Evolutionary conservation across 495 filamentous ascomycete genomes (phyloP).

Genomic region (Aspergillus homomorphus): DNA sequence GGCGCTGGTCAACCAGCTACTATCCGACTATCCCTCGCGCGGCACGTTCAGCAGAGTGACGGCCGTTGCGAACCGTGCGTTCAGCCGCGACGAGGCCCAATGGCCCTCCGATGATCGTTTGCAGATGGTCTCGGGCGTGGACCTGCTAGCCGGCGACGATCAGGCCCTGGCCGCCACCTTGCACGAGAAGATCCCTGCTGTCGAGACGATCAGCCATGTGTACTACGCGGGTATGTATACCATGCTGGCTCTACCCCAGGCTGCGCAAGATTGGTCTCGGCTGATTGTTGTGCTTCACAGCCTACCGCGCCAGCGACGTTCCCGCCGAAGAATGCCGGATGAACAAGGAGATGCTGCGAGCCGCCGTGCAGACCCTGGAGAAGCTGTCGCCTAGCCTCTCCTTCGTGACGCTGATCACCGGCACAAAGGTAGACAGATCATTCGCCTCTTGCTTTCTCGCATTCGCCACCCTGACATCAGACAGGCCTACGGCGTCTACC

Average conservation of each 20-base stretch:
- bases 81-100: slow-evolving; percentile 31
- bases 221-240: slow-evolving; percentile 37
- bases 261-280: neutral
- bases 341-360: slow-evolving; percentile 15
- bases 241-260: neutral
- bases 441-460: neutral
- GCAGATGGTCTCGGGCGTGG: slow-evolving; percentile 40
- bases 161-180: slow-evolving; percentile 23
- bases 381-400: slow-evolving; percentile 1
- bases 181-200: slow-evolving; percentile 30
- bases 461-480: neutral
- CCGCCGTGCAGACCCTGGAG: slow-evolving; percentile 7
- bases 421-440: slow-evolving; percentile 4
- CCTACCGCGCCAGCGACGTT: slow-evolving; percentile 18
- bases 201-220: slow-evolving; percentile 43
- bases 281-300: neutral
- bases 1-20: slow-evolving; percentile 44
- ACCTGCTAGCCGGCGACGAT: slow-evolving; percentile 30
- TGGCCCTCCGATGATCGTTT: slow-evolving; percentile 43
- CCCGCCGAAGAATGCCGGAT: slow-evolving; percentile 17
- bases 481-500: slow-evolving; percentile 27
- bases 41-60: slow-evolving; percentile 41
- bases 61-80: slow-evolving; percentile 42
- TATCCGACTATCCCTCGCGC: slow-evolving; percentile 38
- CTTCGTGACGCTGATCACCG: slow-evolving; percentile 9